Percentiles rank a stretch among this genome's conserved stretches.
Conservation (phyloP, 2,329 filamentous ascomycete genomes). For the Cladosporium cucumerinum region DNA sequence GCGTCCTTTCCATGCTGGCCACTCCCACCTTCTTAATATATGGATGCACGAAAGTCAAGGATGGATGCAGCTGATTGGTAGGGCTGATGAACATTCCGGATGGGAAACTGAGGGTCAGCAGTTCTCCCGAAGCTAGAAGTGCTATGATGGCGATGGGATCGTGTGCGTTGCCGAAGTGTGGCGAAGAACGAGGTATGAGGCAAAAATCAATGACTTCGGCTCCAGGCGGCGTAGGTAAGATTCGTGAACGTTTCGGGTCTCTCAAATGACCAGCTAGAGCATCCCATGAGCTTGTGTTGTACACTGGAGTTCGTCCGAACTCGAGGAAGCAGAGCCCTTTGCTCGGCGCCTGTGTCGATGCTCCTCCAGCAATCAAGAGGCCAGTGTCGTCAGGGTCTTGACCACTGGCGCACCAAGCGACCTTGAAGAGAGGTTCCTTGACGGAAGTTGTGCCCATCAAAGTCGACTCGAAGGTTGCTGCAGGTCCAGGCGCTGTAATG, state of each 20-base stretch:
- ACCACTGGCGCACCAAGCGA: conserved; percentile 86
- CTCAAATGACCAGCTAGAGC: conserved; percentile 73
- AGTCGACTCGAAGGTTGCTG: conserved; percentile 12
- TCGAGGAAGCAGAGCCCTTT: conserved; percentile 88
- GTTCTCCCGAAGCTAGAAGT: conserved; percentile 78
- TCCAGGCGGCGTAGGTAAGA: conserved; percentile 72
- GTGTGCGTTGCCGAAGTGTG: conserved; percentile 81
- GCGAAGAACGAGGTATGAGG: conserved; percentile 75
- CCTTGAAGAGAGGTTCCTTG: conserved; percentile 71
- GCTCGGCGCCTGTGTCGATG: conserved; percentile 60
- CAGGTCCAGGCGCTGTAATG: conserved; percentile 61
- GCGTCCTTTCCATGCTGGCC: conserved; percentile 69
- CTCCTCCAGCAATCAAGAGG: conserved; percentile 79
- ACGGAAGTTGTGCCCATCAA: conserved; percentile 52
- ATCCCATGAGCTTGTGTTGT: conserved; percentile 89
- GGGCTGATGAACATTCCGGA: conserved; percentile 87
- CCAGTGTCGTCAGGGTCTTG: conserved; percentile 90
- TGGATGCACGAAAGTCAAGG: conserved; percentile 82
- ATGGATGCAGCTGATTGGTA: conserved; percentile 88
- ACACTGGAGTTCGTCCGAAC: conserved; percentile 81
- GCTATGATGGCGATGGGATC: conserved; percentile 84
- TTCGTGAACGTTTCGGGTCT: conserved; percentile 66
- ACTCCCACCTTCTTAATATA: conserved; percentile 73
- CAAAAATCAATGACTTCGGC: conserved; percentile 77
- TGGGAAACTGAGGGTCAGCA: conserved; percentile 87